Evolutionary conservation across 768 basidiomycete species (phyloP), one percentile per base, ranked within the genome.

Genomic region (Tubosaeta sp.): DNA sequence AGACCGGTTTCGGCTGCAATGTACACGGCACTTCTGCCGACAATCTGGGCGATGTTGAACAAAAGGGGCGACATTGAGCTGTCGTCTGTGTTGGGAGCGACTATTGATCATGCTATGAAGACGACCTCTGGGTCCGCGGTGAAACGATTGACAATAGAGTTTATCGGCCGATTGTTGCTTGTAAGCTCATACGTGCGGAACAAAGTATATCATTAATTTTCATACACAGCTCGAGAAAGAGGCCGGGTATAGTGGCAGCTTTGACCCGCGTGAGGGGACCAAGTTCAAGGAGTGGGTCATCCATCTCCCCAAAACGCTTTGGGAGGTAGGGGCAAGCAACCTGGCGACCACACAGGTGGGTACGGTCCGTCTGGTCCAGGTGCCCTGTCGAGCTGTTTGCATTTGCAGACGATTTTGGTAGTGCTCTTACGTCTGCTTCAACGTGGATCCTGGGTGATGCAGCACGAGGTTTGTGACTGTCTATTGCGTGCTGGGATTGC

Each of bases 301-400:
- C 26, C 82, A 87, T 57, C 76, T 97, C 41, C 91, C 94, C 0
- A 86, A 82, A 68, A 76, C 78, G 6, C 72, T 97, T 5, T 97
- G 95, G 95, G 94, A 97, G 66, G 67, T 88, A 10, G 86, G 86
- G 4, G 69, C 68, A 10, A 78, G 68, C 48, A 80, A 90, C 63
- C 64, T 78, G 16, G 58, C 67, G 1, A 71, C 78, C 5, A 84
- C 85, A 0, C 83, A 89, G 78, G 91, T 88, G 46, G 57, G 74
- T 39, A 32, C 26, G 31, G 35, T 22, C 19, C 7, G 27, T 45
- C 4, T 41, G 44, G 41, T 31, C 25, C 4, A 42, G 32, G 10
- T 16, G 19, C 22, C 37, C 22, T 38, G 29, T 17, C 57, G 39
- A 64, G 55, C 48, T 42, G 38, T 48, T 35, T 22, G 22, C 45